These are phyloP conservation scores for Talaromyces ruber DNA, from an alignment of 495 filamentous ascomycete species.

Conservation along the genomic window DNA sequence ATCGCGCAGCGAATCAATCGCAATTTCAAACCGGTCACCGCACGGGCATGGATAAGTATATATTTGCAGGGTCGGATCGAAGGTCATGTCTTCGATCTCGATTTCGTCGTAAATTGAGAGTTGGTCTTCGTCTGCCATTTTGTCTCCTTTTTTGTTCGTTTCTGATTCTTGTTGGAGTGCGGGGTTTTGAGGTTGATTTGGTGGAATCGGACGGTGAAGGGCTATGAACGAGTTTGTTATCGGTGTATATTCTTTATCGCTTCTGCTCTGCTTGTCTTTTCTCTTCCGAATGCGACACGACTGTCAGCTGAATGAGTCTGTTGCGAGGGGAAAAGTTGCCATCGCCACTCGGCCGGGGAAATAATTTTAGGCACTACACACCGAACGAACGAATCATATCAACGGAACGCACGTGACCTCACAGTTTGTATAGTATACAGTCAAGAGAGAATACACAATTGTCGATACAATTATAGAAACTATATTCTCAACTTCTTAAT, in stretches of 20 bases:
- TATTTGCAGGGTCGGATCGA: constrained; percentile 69
- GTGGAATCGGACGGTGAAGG: not conserved
- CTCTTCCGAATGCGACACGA: not conserved
- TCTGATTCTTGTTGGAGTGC: not conserved
- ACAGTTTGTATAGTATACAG: not conserved
- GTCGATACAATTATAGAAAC: not conserved
- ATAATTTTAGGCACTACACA: not conserved
- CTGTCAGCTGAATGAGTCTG: not conserved
- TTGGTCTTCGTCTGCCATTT: constrained; percentile 56
- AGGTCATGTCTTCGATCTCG: constrained; percentile 99
- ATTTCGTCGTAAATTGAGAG: constrained; percentile 92
- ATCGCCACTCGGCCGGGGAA: not conserved
- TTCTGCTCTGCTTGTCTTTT: not conserved
- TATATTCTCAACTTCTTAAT: constrained; percentile 40
- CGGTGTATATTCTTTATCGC: not conserved
- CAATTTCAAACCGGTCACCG: constrained; percentile 94
- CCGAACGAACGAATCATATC: not conserved
- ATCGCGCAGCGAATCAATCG: constrained; percentile 73
- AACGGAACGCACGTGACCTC: not conserved
- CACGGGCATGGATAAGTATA: constrained; percentile 97
- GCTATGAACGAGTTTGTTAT: not conserved
- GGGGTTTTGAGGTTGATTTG: not conserved
- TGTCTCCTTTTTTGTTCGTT: constrained; percentile 8
- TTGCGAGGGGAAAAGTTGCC: not conserved
- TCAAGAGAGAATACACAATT: not conserved